Evolutionary conservation across 371 early-diverging fungal genomes (phyloP), one percentile per base, ranked within the genome.

Genomic region (Parasitella parasitica): DNA sequence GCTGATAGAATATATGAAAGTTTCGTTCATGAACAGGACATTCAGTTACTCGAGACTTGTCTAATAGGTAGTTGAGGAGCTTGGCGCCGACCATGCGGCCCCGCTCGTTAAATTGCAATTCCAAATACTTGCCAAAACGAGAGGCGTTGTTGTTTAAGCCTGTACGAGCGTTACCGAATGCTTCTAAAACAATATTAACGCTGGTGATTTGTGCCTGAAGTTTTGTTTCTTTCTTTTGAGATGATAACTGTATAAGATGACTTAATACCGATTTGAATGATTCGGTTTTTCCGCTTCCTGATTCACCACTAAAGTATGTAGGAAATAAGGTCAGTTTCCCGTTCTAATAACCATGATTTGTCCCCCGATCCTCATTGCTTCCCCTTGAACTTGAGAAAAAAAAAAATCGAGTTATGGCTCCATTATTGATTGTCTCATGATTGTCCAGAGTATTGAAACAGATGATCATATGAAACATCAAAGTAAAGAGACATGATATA

Each of bases 1-100:
- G 80, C 55, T 94, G 89, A 71, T 97, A 94, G 70, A 98, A 95
- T 35, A 95, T 88, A 70, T 98, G 94, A 75, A 97, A 98, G 71
- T 89, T 97, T 63, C 91, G 86, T 66, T 96, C 91, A 37, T 85
- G 82, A 81, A 86, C 27, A 26, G 57, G 64, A 24, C 58, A 53
- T 13, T 77, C 75, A 2, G 85, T 79, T 9, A 94, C 83, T 27
- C 95, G 85, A 48, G 78, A 77, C 74, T 92, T 92, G 65, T 99
- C 98, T 28, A 99, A 76, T 48, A 97, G 78, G 75, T 96, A 98
- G 64, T 95, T 93, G 57, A 97, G 84, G 54, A 92, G 77, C 75
- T 94, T 96, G 13, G 91, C 90, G 32, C 98, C 97, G 6, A 90
- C 79, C 74, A 98, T 88, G 9, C 90, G 88, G 13, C 96, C 94